A percentile compares a stretch with the other conserved stretches of the same genome.
Conservation (phyloP, 805 yeast genomes). For the Clavispora santaluciae region DNA sequence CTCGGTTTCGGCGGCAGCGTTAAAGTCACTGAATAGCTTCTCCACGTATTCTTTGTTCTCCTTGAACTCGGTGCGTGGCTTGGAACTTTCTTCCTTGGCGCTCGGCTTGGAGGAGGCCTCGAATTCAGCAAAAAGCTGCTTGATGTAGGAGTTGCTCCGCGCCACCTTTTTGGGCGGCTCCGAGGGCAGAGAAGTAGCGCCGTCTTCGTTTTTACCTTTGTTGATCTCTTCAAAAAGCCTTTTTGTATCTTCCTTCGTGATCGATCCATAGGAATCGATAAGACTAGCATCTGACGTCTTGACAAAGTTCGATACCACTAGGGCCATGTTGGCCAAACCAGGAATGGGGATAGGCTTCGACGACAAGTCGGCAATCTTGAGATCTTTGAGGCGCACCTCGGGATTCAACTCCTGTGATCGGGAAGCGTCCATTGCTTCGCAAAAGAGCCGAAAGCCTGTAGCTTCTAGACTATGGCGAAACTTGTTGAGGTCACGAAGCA, state of each 20-base stretch:
- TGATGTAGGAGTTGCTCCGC: constrained; percentile 13
- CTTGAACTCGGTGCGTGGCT: constrained; percentile 5
- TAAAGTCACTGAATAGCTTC: constrained; percentile 20
- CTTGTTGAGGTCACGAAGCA: constrained; percentile 33
- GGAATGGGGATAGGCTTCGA: constrained; percentile 20
- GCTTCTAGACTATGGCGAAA: constrained; percentile 18
- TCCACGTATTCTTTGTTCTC: constrained; percentile 25
- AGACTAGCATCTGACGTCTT: constrained; percentile 31
- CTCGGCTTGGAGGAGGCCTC: constrained; percentile 7
- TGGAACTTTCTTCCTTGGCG: background rate
- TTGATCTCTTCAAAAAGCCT: constrained; percentile 13
- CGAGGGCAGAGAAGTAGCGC: background rate
- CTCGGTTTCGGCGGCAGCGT: constrained; percentile 6
- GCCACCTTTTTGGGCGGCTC: constrained; percentile 4
- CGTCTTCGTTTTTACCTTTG: background rate
- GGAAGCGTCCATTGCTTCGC: constrained; percentile 31
- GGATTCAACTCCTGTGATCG: constrained; percentile 19
- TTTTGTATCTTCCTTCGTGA: constrained; percentile 7
- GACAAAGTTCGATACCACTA: constrained; percentile 53
- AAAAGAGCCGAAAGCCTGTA: constrained; percentile 35
- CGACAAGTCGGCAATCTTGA: constrained; percentile 14
- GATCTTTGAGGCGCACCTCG: constrained; percentile 15
- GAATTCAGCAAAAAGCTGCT: constrained; percentile 15
- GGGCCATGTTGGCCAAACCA: constrained; percentile 47
- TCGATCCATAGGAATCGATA: constrained; percentile 26